phyloP scores from a whole-genome alignment of 1,284 basidiomycete genomes.

The Peniophora sp. region DNA sequence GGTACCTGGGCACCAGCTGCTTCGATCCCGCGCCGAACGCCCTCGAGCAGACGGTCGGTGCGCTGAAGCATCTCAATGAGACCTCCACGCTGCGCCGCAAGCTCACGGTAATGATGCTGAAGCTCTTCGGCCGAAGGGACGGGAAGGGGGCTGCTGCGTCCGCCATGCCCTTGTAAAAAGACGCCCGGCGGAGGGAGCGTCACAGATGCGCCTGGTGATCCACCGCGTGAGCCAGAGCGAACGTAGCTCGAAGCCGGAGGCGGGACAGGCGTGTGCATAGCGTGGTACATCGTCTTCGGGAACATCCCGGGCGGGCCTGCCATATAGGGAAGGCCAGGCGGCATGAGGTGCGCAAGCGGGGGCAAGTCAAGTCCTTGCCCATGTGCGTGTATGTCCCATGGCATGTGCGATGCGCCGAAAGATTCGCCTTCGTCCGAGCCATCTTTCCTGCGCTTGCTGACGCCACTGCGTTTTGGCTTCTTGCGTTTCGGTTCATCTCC shows the following conservation, averaged over 20 bases:
- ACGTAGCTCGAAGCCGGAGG: constrained; percentile 39
- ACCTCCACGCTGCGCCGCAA: constrained; percentile 50
- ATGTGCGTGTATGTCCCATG: constrained; percentile 11
- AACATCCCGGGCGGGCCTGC: background rate
- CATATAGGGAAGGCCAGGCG: background rate
- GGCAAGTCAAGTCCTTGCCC: constrained; percentile 50
- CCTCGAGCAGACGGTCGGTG: constrained; percentile 65
- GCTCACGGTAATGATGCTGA: constrained; percentile 59
- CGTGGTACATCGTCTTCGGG: constrained; percentile 1
- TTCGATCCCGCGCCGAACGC: constrained; percentile 63
- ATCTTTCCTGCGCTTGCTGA: constrained; percentile 14
- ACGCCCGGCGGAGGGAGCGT: constrained; percentile 1
- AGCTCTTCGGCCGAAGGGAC: constrained; percentile 54
- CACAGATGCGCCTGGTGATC: background rate
- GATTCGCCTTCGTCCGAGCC: constrained; percentile 19
- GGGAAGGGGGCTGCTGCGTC: constrained; percentile 9
- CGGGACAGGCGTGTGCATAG: constrained; percentile 10
- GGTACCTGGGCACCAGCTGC: constrained; percentile 31
- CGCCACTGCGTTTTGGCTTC: constrained; percentile 39
- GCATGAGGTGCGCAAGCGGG: constrained; percentile 32
- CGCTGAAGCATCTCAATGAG: constrained; percentile 64
- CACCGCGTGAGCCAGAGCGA: constrained; percentile 25
- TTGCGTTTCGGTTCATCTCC: constrained; percentile 44
- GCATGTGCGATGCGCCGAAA: background rate
- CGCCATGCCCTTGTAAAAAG: background rate